phyloP scores from a whole-genome alignment of 805 yeast genomes.

The Starmerella roubikii region DNA sequence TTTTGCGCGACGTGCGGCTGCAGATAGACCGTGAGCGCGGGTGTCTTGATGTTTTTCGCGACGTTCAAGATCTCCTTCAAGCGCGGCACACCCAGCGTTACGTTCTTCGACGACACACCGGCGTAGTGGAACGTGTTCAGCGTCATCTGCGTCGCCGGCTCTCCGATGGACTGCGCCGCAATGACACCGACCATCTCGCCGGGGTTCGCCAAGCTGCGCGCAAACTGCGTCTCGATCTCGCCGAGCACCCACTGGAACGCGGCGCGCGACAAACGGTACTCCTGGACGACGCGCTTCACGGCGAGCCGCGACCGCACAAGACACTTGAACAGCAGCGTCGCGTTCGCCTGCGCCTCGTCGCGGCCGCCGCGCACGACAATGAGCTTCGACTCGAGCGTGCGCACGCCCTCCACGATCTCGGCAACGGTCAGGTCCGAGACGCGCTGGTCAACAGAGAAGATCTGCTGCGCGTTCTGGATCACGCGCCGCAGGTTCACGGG shows the following conservation, averaged over 20 bases:
- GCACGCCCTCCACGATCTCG: conserved; percentile 64
- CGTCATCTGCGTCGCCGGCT: conserved; percentile 97
- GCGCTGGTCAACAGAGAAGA: conserved; percentile 84
- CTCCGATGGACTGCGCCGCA: conserved; percentile 97
- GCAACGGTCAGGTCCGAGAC: conserved; percentile 81
- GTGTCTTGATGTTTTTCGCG: conserved; percentile 98
- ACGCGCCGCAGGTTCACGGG: conserved; percentile 96
- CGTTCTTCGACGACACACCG: conserved; percentile 93
- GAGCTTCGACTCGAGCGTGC: conserved; percentile 50
- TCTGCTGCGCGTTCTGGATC: conserved; percentile 92
- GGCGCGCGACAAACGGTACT: conserved; percentile 64
- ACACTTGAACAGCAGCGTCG: conserved; percentile 80
- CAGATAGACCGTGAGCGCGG: conserved; percentile 92
- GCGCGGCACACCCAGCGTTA: conserved; percentile 95
- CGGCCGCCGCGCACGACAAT: conserved; percentile 67
- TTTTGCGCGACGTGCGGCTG: conserved; percentile 68
- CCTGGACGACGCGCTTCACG: conserved; percentile 80
- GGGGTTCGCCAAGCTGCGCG: conserved; percentile 81
- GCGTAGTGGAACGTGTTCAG: conserved; percentile 96
- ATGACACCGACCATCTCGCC: conserved; percentile 98
- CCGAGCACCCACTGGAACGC: conserved; percentile 96
- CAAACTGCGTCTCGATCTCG: conserved; percentile 86
- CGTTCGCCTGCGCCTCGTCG: conserved; percentile 82
- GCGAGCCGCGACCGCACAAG: conserved; percentile 86
- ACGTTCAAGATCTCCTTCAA: conserved; percentile 94